phyloP scores from a whole-genome alignment of 345 rosid species.

The Eucalyptus cloeziana region DNA sequence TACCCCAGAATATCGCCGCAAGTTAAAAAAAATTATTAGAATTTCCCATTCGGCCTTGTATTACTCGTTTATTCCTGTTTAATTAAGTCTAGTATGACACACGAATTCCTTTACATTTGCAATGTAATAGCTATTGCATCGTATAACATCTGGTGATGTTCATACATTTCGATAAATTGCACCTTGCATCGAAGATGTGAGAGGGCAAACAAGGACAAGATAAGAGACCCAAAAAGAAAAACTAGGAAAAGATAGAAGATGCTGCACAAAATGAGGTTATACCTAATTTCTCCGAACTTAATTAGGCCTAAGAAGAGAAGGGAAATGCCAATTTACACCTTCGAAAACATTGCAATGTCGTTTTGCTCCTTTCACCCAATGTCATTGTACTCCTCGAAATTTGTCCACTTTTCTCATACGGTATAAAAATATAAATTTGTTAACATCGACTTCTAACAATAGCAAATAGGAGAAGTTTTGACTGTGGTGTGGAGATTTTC shows the following conservation, averaged over 20 bases:
- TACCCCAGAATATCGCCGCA: not conserved
- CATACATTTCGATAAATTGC: fast-evolving
- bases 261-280: not conserved
- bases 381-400: not conserved
- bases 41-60: not conserved
- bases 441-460: no score
- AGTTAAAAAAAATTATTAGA: not conserved
- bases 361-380: not conserved
- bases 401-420: not conserved
- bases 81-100: not conserved
- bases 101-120: fast-evolving
- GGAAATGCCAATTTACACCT: not conserved
- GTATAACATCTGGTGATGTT: not conserved
- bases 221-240: not conserved
- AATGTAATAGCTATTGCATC: not conserved
- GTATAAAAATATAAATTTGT: not conserved
- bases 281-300: no score
- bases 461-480: not conserved
- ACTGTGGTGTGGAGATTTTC: not conserved
- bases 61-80: not conserved
- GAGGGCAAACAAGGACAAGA: not conserved
- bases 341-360: not conserved
- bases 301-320: not conserved
- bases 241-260: not conserved
- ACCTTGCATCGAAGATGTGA: not conserved